A percentile compares a stretch with the other conserved stretches of the same genome.
Evolutionary conservation across 805 yeast genomes (phyloP).

Genomic region (Ogataea methanolica): DNA sequence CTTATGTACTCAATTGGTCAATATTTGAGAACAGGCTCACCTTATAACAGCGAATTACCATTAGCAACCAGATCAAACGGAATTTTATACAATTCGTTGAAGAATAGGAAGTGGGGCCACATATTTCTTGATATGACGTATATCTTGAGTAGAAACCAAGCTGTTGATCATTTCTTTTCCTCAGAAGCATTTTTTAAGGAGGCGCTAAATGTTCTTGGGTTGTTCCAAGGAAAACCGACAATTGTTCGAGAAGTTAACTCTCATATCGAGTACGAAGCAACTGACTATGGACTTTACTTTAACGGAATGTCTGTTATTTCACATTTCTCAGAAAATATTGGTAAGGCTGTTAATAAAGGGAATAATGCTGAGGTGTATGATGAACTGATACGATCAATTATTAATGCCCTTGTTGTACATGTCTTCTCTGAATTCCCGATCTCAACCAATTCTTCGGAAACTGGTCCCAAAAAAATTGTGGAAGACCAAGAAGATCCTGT

Average conservation of each 20-base stretch:
- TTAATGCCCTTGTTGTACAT: constrained; percentile 8
- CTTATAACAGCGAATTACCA: background rate
- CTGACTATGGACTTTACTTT: constrained; percentile 71
- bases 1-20: constrained; percentile 61
- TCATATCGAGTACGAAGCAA: constrained; percentile 89
- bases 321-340: constrained; percentile 52
- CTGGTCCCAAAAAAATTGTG: constrained; percentile 4
- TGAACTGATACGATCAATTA: constrained; percentile 6
- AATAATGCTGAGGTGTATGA: constrained; percentile 2
- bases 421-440: constrained; percentile 11
- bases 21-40: constrained; percentile 50
- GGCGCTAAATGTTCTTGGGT: constrained; percentile 57
- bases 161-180: constrained; percentile 41
- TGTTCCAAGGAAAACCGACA: constrained; percentile 77
- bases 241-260: constrained; percentile 67
- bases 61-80: constrained; percentile 29
- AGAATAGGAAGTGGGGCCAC: constrained; percentile 74
- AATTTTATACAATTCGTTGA: constrained; percentile 38
- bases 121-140: constrained; percentile 76
- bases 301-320: constrained; percentile 65
- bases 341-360: constrained; percentile 37
- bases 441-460: constrained; percentile 2
- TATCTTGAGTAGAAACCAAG: constrained; percentile 64
- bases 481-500: constrained; percentile 24
- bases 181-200: constrained; percentile 47